Percentiles rank a stretch among this genome's conserved stretches.
Conservation (phyloP, 352 stramenopile genomes). For the Phytophthora kernoviae region DNA sequence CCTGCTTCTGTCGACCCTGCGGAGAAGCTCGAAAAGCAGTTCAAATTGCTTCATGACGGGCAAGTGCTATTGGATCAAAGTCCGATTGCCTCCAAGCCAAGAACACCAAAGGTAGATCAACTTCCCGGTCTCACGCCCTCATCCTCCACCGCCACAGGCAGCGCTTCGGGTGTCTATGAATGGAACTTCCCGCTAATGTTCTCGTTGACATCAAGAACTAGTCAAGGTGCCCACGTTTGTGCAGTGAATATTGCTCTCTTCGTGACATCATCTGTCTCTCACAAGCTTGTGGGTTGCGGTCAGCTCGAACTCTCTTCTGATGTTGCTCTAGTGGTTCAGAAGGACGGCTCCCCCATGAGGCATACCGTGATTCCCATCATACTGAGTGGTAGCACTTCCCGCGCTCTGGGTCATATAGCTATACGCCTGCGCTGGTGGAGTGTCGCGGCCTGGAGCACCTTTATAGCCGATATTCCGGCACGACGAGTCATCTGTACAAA, state of each 20-base stretch:
- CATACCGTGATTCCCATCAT: constrained; percentile 32
- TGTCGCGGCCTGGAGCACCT: constrained; percentile 42
- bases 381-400: constrained; percentile 6
- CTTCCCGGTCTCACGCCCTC: constrained; percentile 30
- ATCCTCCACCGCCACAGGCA: constrained; percentile 9
- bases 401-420: constrained; percentile 30
- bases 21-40: constrained; percentile 15
- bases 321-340: constrained; percentile 13
- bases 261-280: constrained; percentile 13
- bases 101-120: background rate
- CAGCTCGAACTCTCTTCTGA: constrained; percentile 19
- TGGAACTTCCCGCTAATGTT: constrained; percentile 48
- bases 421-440: constrained; percentile 55
- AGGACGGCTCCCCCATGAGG: constrained; percentile 23
- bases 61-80: constrained; percentile 5
- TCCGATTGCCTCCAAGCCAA: background rate
- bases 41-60: constrained; percentile 19
- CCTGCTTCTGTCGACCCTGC: background rate
- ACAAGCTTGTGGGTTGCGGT: constrained; percentile 27
- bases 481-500: constrained; percentile 78
- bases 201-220: constrained; percentile 2
- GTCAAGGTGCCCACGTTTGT: constrained; percentile 2
- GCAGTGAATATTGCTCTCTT: constrained; percentile 34
- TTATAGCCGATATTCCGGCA: constrained; percentile 31
- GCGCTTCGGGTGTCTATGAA: constrained; percentile 17